A percentile compares a stretch with the other conserved stretches of the same genome.
These are phyloP conservation scores for Cetradonia linearis DNA, from an alignment of 495 filamentous ascomycete species.

Conservation along the genomic window DNA sequence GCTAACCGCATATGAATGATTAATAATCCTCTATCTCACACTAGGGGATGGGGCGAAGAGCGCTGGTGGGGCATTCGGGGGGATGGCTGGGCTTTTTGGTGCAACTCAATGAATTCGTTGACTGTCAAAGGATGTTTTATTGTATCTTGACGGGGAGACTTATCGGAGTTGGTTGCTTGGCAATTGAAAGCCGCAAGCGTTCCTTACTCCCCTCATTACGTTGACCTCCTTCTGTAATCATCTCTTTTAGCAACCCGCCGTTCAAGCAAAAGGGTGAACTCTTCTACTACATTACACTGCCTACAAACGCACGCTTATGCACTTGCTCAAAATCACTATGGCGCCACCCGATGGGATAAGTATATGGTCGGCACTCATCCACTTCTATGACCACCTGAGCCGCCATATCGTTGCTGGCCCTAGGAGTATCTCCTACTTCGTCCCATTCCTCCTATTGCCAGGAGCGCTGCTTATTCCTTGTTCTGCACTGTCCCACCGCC, in stretches of 20 bases:
- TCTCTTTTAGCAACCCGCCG: neutral
- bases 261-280: neutral
- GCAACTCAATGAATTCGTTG: neutral
- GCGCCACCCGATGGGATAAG: neutral
- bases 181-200: neutral
- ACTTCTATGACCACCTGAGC: conserved; percentile 18
- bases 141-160: neutral
- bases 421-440: conserved; percentile 16
- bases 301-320: neutral
- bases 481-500: conserved; percentile 9
- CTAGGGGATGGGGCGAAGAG: conserved; percentile 18
- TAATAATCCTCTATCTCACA: too few species aligned
- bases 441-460: conserved; percentile 21
- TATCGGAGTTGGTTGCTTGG: neutral
- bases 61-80: conserved; percentile 10
- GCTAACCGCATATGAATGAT: too few species aligned
- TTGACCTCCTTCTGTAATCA: neutral
- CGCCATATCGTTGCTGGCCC: conserved; percentile 22
- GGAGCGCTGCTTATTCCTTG: conserved; percentile 19
- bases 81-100: conserved; percentile 8
- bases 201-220: neutral
- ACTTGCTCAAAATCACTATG: neutral
- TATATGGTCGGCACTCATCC: neutral
- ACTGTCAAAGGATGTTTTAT: neutral
- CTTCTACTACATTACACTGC: neutral